Evolutionary conservation across 2,329 filamentous ascomycete species (phyloP).

Genomic region (Trichoderma breve): DNA sequence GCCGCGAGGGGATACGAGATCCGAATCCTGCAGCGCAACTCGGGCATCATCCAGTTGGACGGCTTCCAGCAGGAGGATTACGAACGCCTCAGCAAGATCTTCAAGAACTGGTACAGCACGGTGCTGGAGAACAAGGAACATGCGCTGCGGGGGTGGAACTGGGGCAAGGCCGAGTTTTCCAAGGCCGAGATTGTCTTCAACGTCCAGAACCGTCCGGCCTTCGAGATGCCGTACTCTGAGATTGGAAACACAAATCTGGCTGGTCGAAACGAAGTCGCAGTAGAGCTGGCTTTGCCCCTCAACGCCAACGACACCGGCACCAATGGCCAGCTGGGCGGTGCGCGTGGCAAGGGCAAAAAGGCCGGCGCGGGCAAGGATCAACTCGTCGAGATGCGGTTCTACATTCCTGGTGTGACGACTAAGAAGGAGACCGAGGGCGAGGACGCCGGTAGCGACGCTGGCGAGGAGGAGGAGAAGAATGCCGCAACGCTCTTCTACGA

Average conservation of each 20-base stretch:
- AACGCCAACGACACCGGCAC: conserved; percentile 70
- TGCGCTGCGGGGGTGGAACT: conserved; percentile 95
- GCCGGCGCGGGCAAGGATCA: conserved; percentile 86
- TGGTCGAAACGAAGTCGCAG: conserved; percentile 94
- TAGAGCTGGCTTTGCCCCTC: conserved; percentile 81
- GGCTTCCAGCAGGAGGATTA: conserved; percentile 94
- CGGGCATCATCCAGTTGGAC: conserved; percentile 87
- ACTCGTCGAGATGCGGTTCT: conserved; percentile 97
- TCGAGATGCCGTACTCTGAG: conserved; percentile 95
- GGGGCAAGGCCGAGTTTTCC: conserved; percentile 96
- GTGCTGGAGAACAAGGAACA: conserved; percentile 91
- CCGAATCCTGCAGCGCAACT: conserved; percentile 82
- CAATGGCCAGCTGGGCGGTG: conserved; percentile 72
- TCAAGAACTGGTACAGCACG: conserved; percentile 98
- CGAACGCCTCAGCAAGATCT: conserved; percentile 84
- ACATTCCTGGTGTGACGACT: conserved; percentile 87
- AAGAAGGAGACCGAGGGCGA: conserved; percentile 69
- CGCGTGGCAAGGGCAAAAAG: conserved; percentile 77
- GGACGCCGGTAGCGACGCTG: conserved; percentile 62
- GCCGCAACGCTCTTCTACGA: conserved; percentile 98
- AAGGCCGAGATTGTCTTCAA: conserved; percentile 96
- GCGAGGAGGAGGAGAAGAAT: conserved; percentile 73
- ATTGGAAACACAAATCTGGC: conserved; percentile 97
- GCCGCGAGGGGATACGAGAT: conserved; percentile 90
- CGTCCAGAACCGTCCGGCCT: conserved; percentile 92